phyloP scores from a whole-genome alignment of 352 stramenopile species.

The Phytopythium kandeliae region DNA sequence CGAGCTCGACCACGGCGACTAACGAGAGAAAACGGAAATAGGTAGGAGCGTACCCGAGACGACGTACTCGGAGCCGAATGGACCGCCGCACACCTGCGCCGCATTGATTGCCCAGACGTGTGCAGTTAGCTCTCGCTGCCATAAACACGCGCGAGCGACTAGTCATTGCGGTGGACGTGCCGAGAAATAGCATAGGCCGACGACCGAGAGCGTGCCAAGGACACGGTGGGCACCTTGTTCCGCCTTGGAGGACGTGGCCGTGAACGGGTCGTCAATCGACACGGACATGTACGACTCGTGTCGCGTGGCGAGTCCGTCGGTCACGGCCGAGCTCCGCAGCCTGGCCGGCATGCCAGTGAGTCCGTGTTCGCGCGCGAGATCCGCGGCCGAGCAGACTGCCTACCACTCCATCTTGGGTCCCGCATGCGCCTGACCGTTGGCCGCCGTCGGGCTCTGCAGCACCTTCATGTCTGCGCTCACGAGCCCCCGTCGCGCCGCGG shows the following conservation, averaged over 20 bases:
- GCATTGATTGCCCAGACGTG: no score
- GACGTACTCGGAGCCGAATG: constrained; percentile 37
- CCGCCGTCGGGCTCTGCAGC: constrained; percentile 12
- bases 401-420: constrained; percentile 7
- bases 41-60: constrained; percentile 28
- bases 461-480: constrained; percentile 14
- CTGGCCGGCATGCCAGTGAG: background rate
- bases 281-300: background rate
- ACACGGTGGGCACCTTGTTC: constrained; percentile 45
- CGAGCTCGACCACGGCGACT: no score
- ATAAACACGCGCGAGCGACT: background rate
- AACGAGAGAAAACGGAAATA: no score
- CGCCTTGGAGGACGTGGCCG: no score
- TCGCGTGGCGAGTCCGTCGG: constrained; percentile 6
- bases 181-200: constrained; percentile 54
- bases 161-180: constrained; percentile 8
- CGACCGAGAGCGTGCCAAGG: constrained; percentile 50
- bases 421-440: constrained; percentile 16
- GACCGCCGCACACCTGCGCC: constrained; percentile 11
- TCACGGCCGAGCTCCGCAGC: constrained; percentile 17
- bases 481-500: background rate
- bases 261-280: background rate
- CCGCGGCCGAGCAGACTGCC: no score
- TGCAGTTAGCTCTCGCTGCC: background rate
- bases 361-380: no score